Base-by-base conservation (phyloP, 108 stramenopile species). In the Skeletonema marinoi region DNA sequence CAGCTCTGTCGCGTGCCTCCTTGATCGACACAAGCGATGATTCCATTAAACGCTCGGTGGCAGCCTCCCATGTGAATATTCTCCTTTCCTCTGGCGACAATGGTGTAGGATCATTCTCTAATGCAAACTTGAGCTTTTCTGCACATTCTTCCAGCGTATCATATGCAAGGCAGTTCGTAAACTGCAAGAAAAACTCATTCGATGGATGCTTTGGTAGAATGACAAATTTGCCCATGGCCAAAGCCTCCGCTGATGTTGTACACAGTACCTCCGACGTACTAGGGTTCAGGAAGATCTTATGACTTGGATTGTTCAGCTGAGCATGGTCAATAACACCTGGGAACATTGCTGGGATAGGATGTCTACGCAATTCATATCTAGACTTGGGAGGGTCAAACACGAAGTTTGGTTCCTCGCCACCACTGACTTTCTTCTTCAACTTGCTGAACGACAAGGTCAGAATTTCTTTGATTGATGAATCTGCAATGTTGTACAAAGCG, bases 141-240 rank as follows among this genome's bases (percentile, higher is more conserved):
- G 93, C 88, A 66, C 88, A 90, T 58, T 97, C 96, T 39, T 91
- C 82, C 73, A 90, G 75, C 39, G 70, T 87, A 36, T 83, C 68
- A 73, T 92, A 98, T 9, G 88, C 74, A 71, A 89, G 86, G 61
- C 90, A 96, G 73, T 93, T 91, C 10, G 85, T 80, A 73, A 94
- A 95, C 69, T 91, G 89, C 29, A 80, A 56, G 81, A 97, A 97
- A 75, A 97, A 97, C n/a, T 90, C 89, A 84, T 97, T 97, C 38
- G 91, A 92, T 29, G 92, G 71, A 70, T 97, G 96, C 17, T 79
- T 78, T 17, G 96, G 91, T 62, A 93, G 75, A 59, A 97, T 81
- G 21, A 91, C 94, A 78, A 93, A 97, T 77, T 97, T 97, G 25
- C 94, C 96, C 98, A 98, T 98, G 31, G 98, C 98, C 65, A 98